Evolutionary conservation across 495 filamentous ascomycete species (phyloP).

Genomic region (Daldinia childiae): DNA sequence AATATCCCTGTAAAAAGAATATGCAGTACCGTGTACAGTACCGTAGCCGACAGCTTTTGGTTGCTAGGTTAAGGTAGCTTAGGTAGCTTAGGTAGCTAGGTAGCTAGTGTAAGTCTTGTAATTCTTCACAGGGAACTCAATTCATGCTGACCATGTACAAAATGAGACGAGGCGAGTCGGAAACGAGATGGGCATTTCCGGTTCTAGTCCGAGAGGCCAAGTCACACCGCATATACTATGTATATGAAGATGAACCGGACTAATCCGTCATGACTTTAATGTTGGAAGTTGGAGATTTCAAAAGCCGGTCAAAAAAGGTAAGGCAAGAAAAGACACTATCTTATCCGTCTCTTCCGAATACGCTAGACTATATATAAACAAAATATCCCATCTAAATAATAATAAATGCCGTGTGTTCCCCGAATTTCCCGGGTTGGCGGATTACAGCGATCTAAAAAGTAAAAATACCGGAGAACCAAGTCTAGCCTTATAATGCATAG

Average conservation of each 20-base stretch:
- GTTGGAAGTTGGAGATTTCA: not conserved
- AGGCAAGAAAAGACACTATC: not conserved
- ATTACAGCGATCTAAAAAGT: constrained; percentile 20
- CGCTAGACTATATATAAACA: not conserved
- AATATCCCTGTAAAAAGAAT: constrained; percentile 17
- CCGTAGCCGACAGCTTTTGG: constrained; percentile 10
- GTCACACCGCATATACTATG: constrained; percentile 24
- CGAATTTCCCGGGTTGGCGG: constrained; percentile 26
- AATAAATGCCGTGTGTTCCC: constrained; percentile 34
- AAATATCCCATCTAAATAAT: not conserved
- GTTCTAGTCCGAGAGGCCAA: constrained; percentile 10
- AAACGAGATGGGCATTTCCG: constrained; percentile 25
- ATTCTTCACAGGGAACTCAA: not conserved
- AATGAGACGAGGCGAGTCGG: constrained; percentile 1
- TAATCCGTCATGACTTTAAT: not conserved
- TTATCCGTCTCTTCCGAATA: not conserved
- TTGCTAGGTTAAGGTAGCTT: too few species aligned
- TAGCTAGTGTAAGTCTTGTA: too few species aligned
- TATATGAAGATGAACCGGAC: not conserved
- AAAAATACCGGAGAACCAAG: constrained; percentile 6
- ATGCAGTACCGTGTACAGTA: constrained; percentile 4
- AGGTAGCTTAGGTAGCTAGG: too few species aligned
- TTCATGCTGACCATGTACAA: not conserved
- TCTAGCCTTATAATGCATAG: constrained; percentile 15
- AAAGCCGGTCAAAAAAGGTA: not conserved